Evolutionary conservation across 805 yeast genomes (phyloP), one percentile per base, ranked within the genome.

Genomic region (Candida nitratophila): DNA sequence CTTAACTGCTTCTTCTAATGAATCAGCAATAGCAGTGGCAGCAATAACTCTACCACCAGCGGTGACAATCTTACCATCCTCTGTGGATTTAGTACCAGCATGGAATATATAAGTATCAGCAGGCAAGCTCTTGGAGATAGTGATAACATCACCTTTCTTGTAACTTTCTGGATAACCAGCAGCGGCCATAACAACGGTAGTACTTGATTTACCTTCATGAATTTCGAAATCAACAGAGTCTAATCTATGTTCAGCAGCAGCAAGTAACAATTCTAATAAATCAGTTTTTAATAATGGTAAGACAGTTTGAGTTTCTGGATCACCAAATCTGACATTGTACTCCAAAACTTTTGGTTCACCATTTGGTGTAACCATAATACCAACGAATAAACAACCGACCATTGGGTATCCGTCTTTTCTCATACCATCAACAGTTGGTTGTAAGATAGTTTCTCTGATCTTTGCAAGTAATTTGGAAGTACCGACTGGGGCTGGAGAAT

Each of bases 11-110:
- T 78, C 85, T 56, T 80, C 77, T 49, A 93, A 71, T 30, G 88
- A 70, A 8, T 76, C 60, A 1, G 95, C 95, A 47, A 77, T 80
- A 10, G 98, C 95, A 44, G 97, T 85, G 11, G 95, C 77, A 2
- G 97, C 97, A 66, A 93, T 86, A 37, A 93, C 99, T 68, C 99
- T 82, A 43, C 99, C 99, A 53, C 99, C 99, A 37, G 86, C 71
- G 19, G 99, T 91, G 39, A 83, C 82, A 35, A 87, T 65, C 49
- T 77, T 69, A 30, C 83, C 85, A 41, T 74, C 73, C 29, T 59
- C 55, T 31, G 65, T 65, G 24, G 61, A 48, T 34, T 73, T 66
- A n/a, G 99, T 93, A 48, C 99, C 99, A 24, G 99, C 98, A 57
- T 93, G 99, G 82, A 93, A 93, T 37, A 95, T 79, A 51, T 70